Base-by-base conservation (phyloP, 306 rosid genomes). In the Castanospermum australe region DNA sequence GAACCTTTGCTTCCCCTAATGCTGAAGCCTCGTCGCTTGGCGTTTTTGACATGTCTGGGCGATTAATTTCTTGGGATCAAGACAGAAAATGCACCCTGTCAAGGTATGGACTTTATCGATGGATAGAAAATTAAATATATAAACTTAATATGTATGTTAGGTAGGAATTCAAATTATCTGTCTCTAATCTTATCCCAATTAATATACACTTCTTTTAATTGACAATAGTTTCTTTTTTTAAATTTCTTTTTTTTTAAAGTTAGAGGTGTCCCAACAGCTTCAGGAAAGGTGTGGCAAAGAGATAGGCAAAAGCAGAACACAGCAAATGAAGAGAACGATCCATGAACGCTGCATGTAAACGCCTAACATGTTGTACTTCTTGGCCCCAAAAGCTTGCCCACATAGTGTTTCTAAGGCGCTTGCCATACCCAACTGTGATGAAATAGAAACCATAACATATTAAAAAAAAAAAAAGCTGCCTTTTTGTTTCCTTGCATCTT, bases 341-440 rank as follows among this genome's bases (percentile, higher is more conserved):
- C 94, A 88, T 7, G 89, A 90, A 1, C 94, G 86, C 59, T 90
- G 92, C 88, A 90, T 75, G 66, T 90, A 88, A 6, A 88, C 78
- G 1, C 94, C 94, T 38, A 90, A 75, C 91, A 88, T 90, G 78
- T 83, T 25, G 65, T 85, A 81, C 55, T 86, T 81, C 82, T 88
- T 86, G 0, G 91, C 92, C 10, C 94, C 94, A 41, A 30, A 90
- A 4, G 92, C 94, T 76, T 90, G 94, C 13, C 94, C 92, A 5
- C 92, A 90, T 0, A 88, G 84, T 0, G 92, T 90, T 57, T 90
- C 90, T 18, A 90, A 52, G 4, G 94, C 89, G 25, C 90, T 88
- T 18, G 92, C 86, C 94, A 90, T 90, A 13, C 94, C 92, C 48
- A 88, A 24, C 92, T 90, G 50, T 86, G 47, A 22, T 66, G 15